Conservation (phyloP, 2,329 filamentous ascomycete species). For the Hansfordia pulvinata region DNA sequence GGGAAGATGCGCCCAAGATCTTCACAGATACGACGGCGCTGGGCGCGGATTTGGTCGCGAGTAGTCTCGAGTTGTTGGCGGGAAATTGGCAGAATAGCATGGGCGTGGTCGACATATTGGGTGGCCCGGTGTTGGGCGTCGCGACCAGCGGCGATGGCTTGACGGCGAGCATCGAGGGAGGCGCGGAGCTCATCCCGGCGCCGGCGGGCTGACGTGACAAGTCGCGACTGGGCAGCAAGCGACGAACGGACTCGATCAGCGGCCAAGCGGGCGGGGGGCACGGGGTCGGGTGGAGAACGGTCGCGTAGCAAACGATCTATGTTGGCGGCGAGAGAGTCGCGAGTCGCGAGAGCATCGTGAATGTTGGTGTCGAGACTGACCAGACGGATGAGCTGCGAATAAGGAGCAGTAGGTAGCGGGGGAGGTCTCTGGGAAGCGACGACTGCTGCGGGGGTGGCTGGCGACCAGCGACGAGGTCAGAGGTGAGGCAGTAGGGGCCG, state of each 20-base stretch:
- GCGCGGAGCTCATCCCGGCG: constrained; percentile 53
- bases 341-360: constrained; percentile 72
- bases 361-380: constrained; percentile 83
- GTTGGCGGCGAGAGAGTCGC: constrained; percentile 60
- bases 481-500: constrained; percentile 73
- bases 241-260: too few species aligned
- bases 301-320: constrained; percentile 48
- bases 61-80: constrained; percentile 40
- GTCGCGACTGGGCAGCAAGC: constrained; percentile 47
- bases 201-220: constrained; percentile 46
- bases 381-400: constrained; percentile 76
- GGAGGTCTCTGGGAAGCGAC: too few species aligned
- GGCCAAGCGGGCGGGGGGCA: constrained; percentile 34
- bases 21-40: constrained; percentile 76
- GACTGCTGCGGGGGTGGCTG: constrained; percentile 41
- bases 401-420: constrained; percentile 56
- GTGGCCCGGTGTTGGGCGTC: constrained; percentile 43
- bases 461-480: constrained; percentile 41
- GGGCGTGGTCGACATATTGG: constrained; percentile 47
- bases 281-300: constrained; percentile 24
- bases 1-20: constrained; percentile 70
- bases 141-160: constrained; percentile 53
- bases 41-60: constrained; percentile 60
- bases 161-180: constrained; percentile 51
- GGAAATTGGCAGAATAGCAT: constrained; percentile 42